Evolutionary conservation across 129 eudicot genomes (phyloP).

Genomic region (Centaurea solstitialis): DNA sequence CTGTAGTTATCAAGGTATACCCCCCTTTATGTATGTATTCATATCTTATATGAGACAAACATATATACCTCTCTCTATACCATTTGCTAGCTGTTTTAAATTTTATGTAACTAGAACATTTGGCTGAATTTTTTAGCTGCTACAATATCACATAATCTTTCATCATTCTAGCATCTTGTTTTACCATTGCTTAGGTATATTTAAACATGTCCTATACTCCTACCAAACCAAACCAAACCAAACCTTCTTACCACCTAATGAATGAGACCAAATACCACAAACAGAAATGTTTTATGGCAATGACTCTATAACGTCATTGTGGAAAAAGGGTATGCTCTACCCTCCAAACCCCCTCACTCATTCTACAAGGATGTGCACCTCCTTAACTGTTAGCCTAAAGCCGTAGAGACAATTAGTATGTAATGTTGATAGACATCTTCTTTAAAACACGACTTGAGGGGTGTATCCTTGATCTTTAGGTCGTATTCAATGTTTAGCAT

Average conservation of each 20-base stretch:
- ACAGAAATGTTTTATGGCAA: neutral
- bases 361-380: neutral
- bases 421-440: neutral
- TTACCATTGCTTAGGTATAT: neutral
- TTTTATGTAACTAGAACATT: neutral
- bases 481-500: neutral
- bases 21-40: neutral
- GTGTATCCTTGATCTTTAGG: neutral
- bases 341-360: neutral
- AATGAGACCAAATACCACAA: neutral
- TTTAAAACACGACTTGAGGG: neutral
- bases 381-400: neutral
- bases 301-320: no score
- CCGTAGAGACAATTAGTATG: neutral
- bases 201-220: neutral
- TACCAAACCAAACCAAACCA: neutral
- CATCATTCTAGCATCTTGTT: neutral
- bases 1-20: constrained; percentile 85
- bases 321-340: no score
- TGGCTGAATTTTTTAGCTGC: neutral
- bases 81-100: neutral
- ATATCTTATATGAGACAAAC: neutral
- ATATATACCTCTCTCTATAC: neutral
- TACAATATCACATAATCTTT: neutral
- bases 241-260: neutral